These are phyloP conservation scores for Kluyveromyces starmeri DNA, from an alignment of 805 yeast species.

Conservation along the genomic window DNA sequence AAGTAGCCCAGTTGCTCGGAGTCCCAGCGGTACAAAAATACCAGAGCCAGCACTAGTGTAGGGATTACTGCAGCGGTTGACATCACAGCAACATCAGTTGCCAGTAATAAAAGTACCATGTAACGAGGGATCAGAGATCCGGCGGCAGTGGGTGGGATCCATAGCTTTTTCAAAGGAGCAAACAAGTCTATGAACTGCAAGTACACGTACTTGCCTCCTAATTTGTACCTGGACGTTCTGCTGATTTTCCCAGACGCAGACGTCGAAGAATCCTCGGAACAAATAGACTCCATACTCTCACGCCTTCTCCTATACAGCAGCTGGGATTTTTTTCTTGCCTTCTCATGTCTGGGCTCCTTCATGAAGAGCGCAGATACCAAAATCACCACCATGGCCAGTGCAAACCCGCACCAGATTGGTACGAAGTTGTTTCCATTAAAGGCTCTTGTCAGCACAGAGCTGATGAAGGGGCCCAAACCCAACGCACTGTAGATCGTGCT, in stretches of 20 bases:
- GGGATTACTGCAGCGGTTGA: slow-evolving; percentile 35
- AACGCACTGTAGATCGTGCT: slow-evolving; percentile 54
- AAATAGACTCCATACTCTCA: slow-evolving; percentile 20
- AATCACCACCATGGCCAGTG: slow-evolving; percentile 27
- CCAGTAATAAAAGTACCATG: slow-evolving; percentile 41
- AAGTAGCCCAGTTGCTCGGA: slow-evolving; percentile 47
- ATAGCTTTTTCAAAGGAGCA: slow-evolving; percentile 45
- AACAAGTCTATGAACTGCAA: slow-evolving; percentile 22
- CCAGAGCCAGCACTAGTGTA: slow-evolving; percentile 42
- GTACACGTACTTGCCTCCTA: slow-evolving; percentile 11
- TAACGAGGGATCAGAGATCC: slow-evolving; percentile 33
- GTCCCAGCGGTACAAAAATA: slow-evolving; percentile 45
- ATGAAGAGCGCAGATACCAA: slow-evolving; percentile 33
- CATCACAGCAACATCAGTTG: slow-evolving; percentile 37
- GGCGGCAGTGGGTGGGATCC: slow-evolving; percentile 32
- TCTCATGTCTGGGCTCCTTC: slow-evolving; percentile 56
- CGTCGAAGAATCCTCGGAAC: slow-evolving; percentile 22
- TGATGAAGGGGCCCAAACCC: slow-evolving; percentile 56
- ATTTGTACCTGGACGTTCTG: too few species aligned
- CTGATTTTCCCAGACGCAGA: too few species aligned
- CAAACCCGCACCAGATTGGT: slow-evolving; percentile 27
- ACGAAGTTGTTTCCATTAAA: slow-evolving; percentile 22
- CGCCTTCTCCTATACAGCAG: slow-evolving; percentile 25
- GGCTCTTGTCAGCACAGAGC: slow-evolving; percentile 33
- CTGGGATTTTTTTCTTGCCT: slow-evolving; percentile 46